Evolutionary conservation across 257 asterid genomes (phyloP), one percentile per base, ranked within the genome.

Genomic region (Nicotiana obtusifolia): DNA sequence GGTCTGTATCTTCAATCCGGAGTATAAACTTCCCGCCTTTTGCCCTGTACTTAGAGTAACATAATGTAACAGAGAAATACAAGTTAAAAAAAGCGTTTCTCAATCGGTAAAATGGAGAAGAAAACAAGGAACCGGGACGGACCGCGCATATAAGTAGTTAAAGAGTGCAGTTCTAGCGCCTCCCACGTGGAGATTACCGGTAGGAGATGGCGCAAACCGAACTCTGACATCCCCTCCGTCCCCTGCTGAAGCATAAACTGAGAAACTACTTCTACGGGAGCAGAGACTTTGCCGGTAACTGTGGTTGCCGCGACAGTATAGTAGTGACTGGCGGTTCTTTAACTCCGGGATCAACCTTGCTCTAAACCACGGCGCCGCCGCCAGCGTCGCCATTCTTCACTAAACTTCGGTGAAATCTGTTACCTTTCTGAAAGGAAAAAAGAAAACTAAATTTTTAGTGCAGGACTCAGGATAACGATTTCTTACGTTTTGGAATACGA

Each of bases 91-190:
- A 33, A 33, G 28, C 17, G 28, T 1, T 52, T 64, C 11, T 28
- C 71, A 64, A 28, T 64, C 20, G 71, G 13, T 69, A 41, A 69
- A 69, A 10, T 69, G 57, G 57, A 20, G 53, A 47, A 68, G 5
- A 37, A 41, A 41, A 68, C 53, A 67, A 68, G 26, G 77, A 33
- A 67, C 28, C 9, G 17, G 77, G 77, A 82, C 81, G 28, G 1
- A 80, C 83, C 83, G 60, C 53, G 99, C 97, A 81, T 90, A 94
- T 86, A 95, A 85, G 83, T 95, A 95, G 81, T 95, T 95, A 89
- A 92, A 95, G 76, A 95, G 98, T 7, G 99, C 98, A 37, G 98
- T 95, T 62, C 99, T 90, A 64, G 99, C 99, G 44, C 99, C 98
- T 66, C 99, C 99, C 15, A 95, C 98, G 83, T 95, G 99, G 69